Evolutionary conservation across 306 rosid species (phyloP).

Genomic region (Rubus parviflorus): DNA sequence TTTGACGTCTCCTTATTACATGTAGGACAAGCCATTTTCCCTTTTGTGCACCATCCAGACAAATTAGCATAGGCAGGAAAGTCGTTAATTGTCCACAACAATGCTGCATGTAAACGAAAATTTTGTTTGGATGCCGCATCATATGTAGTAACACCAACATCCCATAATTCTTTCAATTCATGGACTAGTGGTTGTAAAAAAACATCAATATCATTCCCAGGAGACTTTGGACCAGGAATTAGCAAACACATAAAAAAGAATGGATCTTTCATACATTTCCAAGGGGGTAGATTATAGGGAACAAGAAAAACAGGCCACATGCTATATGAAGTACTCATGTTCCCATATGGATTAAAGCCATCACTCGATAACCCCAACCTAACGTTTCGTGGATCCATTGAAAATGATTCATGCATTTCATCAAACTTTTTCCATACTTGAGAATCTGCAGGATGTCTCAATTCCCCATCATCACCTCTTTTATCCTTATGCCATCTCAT

Average conservation of each 20-base stretch:
- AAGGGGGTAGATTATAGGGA: too few species aligned
- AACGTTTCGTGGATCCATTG: background rate
- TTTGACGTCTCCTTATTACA: too few species aligned
- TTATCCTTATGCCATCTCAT: background rate
- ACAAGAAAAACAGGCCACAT: background rate
- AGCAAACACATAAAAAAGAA: background rate
- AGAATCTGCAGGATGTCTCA: background rate
- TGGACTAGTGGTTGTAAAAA: too few species aligned
- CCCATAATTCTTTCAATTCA: too few species aligned
- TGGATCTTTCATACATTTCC: too few species aligned
- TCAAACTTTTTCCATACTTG: slow-evolving; percentile 5
- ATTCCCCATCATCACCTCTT: background rate
- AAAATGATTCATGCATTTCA: background rate
- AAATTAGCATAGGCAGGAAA: background rate
- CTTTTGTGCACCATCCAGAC: too few species aligned
- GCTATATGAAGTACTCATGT: slow-evolving; percentile 1
- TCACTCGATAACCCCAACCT: background rate
- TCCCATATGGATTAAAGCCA: background rate
- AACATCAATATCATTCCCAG: background rate
- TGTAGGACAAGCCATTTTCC: too few species aligned
- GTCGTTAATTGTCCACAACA: background rate
- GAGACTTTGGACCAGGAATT: background rate
- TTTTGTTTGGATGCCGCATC: too few species aligned
- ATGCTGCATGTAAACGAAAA: background rate
- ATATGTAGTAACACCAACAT: too few species aligned